Percentiles rank a stretch among this genome's conserved stretches.
Evolutionary conservation across 2,329 filamentous ascomycete species (phyloP).

Genomic region (Hymenoscyphus repandus): DNA sequence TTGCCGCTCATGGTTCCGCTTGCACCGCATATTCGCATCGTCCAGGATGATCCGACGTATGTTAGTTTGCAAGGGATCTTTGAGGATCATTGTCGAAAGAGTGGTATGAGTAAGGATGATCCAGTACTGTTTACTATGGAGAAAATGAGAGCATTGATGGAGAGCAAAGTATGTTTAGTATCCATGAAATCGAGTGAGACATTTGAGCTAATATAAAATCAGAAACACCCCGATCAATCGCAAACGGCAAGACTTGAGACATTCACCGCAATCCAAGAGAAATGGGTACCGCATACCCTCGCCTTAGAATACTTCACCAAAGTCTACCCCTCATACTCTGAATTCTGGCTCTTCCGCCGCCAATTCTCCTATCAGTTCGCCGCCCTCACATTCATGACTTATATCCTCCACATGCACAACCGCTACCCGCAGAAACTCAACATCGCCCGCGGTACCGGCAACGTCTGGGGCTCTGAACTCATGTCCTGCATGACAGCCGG

Average conservation of each 20-base stretch:
- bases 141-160: conserved; percentile 73
- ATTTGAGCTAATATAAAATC: conserved; percentile 33
- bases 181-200: background rate
- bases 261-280: conserved; percentile 90
- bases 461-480: conserved; percentile 93
- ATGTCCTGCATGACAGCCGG: conserved; percentile 81
- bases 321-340: conserved; percentile 81
- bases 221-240: conserved; percentile 65
- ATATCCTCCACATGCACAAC: conserved; percentile 94
- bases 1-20: conserved; percentile 93
- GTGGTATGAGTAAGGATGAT: conserved; percentile 87
- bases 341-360: conserved; percentile 98
- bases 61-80: conserved; percentile 92
- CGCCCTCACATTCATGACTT: conserved; percentile 95
- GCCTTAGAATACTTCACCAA: conserved; percentile 84
- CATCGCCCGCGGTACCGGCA: conserved; percentile 80
- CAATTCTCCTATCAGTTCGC: conserved; percentile 97
- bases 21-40: conserved; percentile 88
- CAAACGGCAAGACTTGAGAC: conserved; percentile 78
- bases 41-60: conserved; percentile 92
- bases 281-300: conserved; percentile 79
- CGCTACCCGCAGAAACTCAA: conserved; percentile 94
- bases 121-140: conserved; percentile 94
- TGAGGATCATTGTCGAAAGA: conserved; percentile 89
- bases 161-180: conserved; percentile 40